These are phyloP conservation scores for Calonectria naviculata DNA, from an alignment of 2,329 filamentous ascomycete genomes.

Conservation along the genomic window DNA sequence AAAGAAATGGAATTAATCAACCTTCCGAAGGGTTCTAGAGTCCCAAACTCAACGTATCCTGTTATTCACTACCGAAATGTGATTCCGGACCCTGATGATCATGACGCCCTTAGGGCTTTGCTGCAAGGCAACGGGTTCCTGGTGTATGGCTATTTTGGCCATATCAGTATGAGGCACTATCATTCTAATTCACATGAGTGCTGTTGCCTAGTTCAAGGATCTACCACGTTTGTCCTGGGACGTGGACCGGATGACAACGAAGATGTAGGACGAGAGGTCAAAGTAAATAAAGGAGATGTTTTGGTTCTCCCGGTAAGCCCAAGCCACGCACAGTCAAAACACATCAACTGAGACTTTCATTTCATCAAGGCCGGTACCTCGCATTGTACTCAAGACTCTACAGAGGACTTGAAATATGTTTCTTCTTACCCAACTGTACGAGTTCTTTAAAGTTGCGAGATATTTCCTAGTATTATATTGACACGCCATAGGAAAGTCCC, in stretches of 20 bases:
- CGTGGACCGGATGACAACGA: not conserved
- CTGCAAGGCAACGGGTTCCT: not conserved
- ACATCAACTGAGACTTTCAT: no score
- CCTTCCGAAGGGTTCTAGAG: not conserved
- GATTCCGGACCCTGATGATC: not conserved
- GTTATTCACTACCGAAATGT: not conserved
- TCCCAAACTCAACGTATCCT: not conserved
- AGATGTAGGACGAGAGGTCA: not conserved
- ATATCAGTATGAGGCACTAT: not conserved
- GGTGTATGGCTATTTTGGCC: not conserved
- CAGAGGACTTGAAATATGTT: no score
- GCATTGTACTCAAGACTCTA: no score
- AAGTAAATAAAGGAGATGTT: not conserved
- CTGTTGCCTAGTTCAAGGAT: not conserved
- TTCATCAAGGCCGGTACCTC: no score
- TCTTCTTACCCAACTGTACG: no score
- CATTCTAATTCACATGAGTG: not conserved
- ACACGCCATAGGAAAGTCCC: no score
- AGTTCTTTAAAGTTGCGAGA: no score
- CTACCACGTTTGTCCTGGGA: not conserved
- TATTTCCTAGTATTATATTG: no score
- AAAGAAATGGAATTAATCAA: not conserved
- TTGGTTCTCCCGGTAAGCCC: not conserved
- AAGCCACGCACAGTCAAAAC: not conserved
- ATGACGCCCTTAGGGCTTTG: not conserved